These are phyloP conservation scores for Neurospora sp. DNA, from an alignment of 495 filamentous ascomycete species.

Conservation along the genomic window DNA sequence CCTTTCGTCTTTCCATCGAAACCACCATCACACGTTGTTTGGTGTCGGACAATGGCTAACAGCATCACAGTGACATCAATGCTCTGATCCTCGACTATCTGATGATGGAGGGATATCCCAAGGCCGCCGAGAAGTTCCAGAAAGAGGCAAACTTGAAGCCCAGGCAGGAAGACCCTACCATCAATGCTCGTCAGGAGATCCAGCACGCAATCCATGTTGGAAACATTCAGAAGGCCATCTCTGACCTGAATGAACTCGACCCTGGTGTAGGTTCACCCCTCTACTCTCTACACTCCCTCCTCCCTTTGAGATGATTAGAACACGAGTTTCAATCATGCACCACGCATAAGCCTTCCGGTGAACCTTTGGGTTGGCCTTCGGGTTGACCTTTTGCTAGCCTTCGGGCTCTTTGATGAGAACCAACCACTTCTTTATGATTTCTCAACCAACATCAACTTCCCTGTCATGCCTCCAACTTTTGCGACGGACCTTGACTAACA, in stretches of 20 bases:
- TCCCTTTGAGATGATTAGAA: slow-evolving; percentile 77
- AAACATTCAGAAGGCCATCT: slow-evolving; percentile 74
- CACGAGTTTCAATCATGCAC: slow-evolving; percentile 86
- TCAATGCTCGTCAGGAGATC: slow-evolving; percentile 69
- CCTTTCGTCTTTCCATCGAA: slow-evolving; percentile 53
- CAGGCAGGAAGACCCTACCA: slow-evolving; percentile 57
- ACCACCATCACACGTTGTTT: slow-evolving; percentile 1
- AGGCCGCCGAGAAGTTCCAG: slow-evolving; percentile 86
- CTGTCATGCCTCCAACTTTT: neutral
- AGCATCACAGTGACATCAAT: slow-evolving; percentile 72
- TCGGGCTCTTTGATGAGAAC: slow-evolving; percentile 71
- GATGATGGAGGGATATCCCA: slow-evolving; percentile 90
- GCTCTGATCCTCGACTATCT: slow-evolving; percentile 94
- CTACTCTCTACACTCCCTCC: slow-evolving; percentile 12
- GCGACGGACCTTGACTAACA: slow-evolving; percentile 6
- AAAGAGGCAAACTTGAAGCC: slow-evolving; percentile 81
- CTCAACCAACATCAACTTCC: slow-evolving; percentile 10
- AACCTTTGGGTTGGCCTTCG: neutral
- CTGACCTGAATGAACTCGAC: slow-evolving; percentile 79
- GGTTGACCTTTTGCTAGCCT: neutral
- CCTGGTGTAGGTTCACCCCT: slow-evolving; percentile 60
- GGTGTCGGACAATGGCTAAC: slow-evolving; percentile 3
- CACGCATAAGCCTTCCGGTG: slow-evolving; percentile 82
- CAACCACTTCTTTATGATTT: slow-evolving; percentile 86
- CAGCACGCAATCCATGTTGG: slow-evolving; percentile 72